Evolutionary conservation across 352 stramenopile genomes (phyloP).

Genomic region (Globisporangium sylvaticum): DNA sequence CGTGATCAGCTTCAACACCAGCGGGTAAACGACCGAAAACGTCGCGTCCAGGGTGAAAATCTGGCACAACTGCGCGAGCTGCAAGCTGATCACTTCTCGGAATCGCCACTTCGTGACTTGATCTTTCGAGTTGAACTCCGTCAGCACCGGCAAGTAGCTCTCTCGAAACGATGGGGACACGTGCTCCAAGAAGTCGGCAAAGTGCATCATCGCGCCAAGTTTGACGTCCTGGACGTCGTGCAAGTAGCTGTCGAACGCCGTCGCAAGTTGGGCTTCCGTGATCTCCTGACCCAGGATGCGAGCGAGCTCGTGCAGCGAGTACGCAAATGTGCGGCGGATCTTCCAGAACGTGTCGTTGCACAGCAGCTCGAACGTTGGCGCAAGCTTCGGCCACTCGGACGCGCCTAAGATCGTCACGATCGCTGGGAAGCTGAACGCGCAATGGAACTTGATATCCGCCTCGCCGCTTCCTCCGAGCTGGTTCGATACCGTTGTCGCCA

Average conservation of each 20-base stretch:
- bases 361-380: conserved; percentile 77
- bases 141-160: conserved; percentile 76
- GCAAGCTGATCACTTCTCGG: conserved; percentile 65
- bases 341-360: conserved; percentile 85
- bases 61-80: conserved; percentile 67
- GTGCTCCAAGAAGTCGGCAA: conserved; percentile 80
- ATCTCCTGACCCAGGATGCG: conserved; percentile 76
- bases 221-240: conserved; percentile 80
- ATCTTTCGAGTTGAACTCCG: conserved; percentile 58
- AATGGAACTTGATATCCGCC: conserved; percentile 90
- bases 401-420: conserved; percentile 78
- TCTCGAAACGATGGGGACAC: conserved; percentile 69
- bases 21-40: conserved; percentile 72
- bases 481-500: conserved; percentile 58
- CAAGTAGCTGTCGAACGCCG: conserved; percentile 82
- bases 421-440: conserved; percentile 90
- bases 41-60: conserved; percentile 68
- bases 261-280: conserved; percentile 73
- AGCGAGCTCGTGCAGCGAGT: conserved; percentile 89
- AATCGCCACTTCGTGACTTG: conserved; percentile 85
- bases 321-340: conserved; percentile 89
- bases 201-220: conserved; percentile 79
- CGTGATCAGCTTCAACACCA: conserved; percentile 73
- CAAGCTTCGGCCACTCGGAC: conserved; percentile 69
- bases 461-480: conserved; percentile 71